These are phyloP conservation scores for Trebouxia sp. DNA, from an alignment of 139 green algal genomes.

Conservation along the genomic window DNA sequence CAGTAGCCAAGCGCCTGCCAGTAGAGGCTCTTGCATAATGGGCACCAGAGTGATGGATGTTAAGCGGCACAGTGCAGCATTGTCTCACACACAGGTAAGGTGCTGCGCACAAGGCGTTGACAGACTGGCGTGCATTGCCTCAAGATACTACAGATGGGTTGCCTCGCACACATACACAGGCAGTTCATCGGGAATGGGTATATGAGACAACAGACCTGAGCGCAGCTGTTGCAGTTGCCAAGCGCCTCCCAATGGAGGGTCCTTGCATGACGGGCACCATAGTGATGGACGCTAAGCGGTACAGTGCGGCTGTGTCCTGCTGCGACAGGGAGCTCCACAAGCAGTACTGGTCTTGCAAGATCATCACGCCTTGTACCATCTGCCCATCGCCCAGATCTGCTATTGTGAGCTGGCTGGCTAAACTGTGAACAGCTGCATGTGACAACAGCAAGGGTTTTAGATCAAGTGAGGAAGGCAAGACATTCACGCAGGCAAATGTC, in stretches of 20 bases:
- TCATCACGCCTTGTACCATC: conserved; percentile 32
- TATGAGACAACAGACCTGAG: neutral
- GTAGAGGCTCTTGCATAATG: neutral
- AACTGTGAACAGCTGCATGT: conserved; percentile 22
- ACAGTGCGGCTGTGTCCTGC: conserved; percentile 35
- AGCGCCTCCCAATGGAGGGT: conserved; percentile 26
- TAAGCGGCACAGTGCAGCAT: conserved; percentile 25
- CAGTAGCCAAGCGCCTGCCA: neutral
- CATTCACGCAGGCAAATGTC: too few relatives aligned
- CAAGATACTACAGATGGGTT: neutral
- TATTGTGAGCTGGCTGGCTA: conserved; percentile 17
- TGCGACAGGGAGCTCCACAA: conserved; percentile 40
- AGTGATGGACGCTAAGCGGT: conserved; percentile 25
- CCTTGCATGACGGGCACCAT: conserved; percentile 31
- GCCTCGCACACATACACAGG: neutral
- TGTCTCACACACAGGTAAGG: conserved; percentile 30
- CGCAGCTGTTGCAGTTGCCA: neutral
- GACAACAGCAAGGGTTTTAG: neutral
- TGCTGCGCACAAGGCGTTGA: neutral
- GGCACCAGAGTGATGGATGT: conserved; percentile 31
- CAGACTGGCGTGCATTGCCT: neutral
- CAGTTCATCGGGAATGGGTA: neutral
- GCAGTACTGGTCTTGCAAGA: conserved; percentile 39
- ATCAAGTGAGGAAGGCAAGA: too few relatives aligned
- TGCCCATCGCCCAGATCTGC: neutral